phyloP scores from a whole-genome alignment of 257 asterid species.

The Rhazya stricta region DNA sequence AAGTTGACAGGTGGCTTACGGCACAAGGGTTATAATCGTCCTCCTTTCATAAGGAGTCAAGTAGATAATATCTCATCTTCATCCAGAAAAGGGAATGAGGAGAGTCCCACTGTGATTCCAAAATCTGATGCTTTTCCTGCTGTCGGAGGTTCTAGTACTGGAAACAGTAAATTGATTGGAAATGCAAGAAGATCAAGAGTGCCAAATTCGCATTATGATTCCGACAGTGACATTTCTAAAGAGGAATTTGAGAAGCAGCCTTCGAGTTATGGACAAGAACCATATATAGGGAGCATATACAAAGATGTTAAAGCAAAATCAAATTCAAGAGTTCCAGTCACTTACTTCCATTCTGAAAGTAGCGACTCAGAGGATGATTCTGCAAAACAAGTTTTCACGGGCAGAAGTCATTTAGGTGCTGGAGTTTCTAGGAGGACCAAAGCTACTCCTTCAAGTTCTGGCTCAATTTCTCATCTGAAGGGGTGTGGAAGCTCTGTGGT shows the following conservation, averaged over 20 bases:
- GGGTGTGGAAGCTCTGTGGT: conserved; percentile 23
- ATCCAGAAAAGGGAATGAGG: conserved; percentile 25
- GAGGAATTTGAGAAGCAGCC: conserved; percentile 35
- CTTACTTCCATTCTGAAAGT: conserved; percentile 40
- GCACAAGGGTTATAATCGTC: conserved; percentile 56
- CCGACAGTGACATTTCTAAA: conserved; percentile 51
- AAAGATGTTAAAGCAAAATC: conserved; percentile 26
- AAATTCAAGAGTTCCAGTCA: conserved; percentile 29
- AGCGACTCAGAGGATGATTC: conserved; percentile 58
- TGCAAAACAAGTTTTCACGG: conserved; percentile 28
- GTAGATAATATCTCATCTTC: conserved; percentile 35
- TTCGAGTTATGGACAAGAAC: conserved; percentile 20
- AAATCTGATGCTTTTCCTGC: conserved; percentile 23
- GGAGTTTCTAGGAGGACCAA: conserved; percentile 74
- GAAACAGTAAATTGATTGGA: conserved; percentile 15
- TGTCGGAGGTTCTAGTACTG: conserved; percentile 25
- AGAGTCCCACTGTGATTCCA: conserved; percentile 16
- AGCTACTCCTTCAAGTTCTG: conserved; percentile 31
- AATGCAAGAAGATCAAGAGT: conserved; percentile 35
- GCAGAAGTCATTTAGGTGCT: conserved; percentile 39
- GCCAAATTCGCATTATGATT: conserved; percentile 21
- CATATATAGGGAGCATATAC: conserved; percentile 13
- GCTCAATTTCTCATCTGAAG: conserved; percentile 25
- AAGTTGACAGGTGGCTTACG: conserved; percentile 84
- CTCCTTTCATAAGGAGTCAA: conserved; percentile 43